Base-by-base conservation (phyloP, 495 filamentous ascomycete species). In the Penicillium canescens region DNA sequence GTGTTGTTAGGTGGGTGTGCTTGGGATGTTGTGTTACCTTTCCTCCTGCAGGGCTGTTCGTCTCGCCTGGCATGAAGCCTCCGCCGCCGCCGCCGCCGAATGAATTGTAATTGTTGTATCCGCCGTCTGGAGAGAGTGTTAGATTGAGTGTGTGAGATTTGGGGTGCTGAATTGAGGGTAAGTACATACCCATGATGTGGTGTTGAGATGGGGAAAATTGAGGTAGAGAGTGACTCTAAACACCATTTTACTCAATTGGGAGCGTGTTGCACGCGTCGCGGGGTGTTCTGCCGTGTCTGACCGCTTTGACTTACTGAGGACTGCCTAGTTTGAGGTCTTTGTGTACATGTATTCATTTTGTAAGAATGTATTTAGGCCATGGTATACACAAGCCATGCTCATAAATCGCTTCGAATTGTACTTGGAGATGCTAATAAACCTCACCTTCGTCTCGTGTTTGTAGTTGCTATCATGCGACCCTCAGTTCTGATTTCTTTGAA, bases 41-140 rank as follows among this genome's bases (percentile, higher is more conserved):
- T 62, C 71, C 71, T 43, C 71, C 73, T 1, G 74, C 69, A 45
- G 77, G 78, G 46, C 73, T 78, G 60, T 69, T 80, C 43, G 61
- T 76, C 51, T 78, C 76, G 23, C 76, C 76, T 9, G 72, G 63
- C 72, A 89, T 78, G 63, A 89, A 90, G 23, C 88, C 87, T 34
- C 87, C 87, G 44, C 88, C 86, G 33, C 85, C 85, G 34, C 76
- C 79, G 47, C 75, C 78, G 43, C 78, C 81, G 60, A 82, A 86
- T n/a, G 81, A 80, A 36, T 73, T 72, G 66, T 84, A 86, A 48
- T 72, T 66, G 46, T 55, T 59, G 57, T 67, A 71, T 12, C 52
- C 59, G 23, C 59, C 59, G 45, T 74, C 71, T 74, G 35, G 4
- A 21, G 14, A 33, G 14, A 14, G 34, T 36, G 42, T 59, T 41